Conservation (phyloP, 2,329 filamentous ascomycete genomes). For the Pseudofabraea citricarpa region DNA sequence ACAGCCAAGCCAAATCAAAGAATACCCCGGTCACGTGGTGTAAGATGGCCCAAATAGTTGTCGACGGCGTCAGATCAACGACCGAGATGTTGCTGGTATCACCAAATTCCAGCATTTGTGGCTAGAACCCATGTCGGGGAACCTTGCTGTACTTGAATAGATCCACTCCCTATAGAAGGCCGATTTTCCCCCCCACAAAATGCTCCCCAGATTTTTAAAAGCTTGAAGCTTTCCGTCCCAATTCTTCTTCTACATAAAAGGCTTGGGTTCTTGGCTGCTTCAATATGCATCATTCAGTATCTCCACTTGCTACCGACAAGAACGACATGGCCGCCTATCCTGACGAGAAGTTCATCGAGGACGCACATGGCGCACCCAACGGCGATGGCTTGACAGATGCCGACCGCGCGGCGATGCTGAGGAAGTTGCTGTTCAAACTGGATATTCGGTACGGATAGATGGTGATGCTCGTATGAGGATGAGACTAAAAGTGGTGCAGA, state of each 20-base stretch:
- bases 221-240: background rate
- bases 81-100: too few species aligned
- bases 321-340: slow-evolving; percentile 1
- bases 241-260: background rate
- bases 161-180: too few species aligned
- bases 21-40: too few species aligned
- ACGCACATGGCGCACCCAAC: slow-evolving; percentile 2
- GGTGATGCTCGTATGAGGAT: background rate
- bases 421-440: slow-evolving; percentile 46
- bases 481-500: slow-evolving; percentile 30
- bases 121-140: background rate
- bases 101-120: too few species aligned
- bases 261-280: background rate
- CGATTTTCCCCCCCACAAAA: too few species aligned
- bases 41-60: too few species aligned
- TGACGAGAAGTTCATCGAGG: slow-evolving; percentile 10
- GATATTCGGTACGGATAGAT: slow-evolving; percentile 40
- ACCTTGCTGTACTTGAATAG: background rate
- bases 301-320: too few species aligned
- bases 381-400: slow-evolving; percentile 1
- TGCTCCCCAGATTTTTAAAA: background rate
- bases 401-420: slow-evolving; percentile 27
- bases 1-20: too few species aligned
- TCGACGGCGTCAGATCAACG: too few species aligned
- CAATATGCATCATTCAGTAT: background rate